Evolutionary conservation across 345 rosid genomes (phyloP), one percentile per base, ranked within the genome.

Genomic region (Carallia brachiata): DNA sequence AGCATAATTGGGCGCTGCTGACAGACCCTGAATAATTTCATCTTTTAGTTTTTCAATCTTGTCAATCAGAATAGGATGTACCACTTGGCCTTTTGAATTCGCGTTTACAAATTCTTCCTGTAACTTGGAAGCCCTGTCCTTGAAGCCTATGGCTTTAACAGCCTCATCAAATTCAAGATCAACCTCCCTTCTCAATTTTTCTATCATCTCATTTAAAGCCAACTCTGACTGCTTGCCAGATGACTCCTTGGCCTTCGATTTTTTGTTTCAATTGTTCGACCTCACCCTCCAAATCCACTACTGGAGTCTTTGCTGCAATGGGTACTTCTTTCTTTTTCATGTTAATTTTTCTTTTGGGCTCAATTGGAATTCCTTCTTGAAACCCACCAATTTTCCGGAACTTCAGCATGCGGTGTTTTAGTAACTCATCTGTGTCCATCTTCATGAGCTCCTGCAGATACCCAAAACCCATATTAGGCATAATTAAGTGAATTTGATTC

Each of bases 331-430:
- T 90, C 85, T 73, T 86, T 81, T 85, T 93, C 97, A 89, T 89
- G 79, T 84, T 89, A 68, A 77, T 6, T 81, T 86, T 91, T 73
- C 74, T 85, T 63, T 62, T 78, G 16, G 93, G 92, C 70, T 88
- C 94, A 58, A 91, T 47, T 3, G 89, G 86, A 36, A 73, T 78
- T 69, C 84, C 89, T 67, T 91, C 97, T 57, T 85, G 81, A 73
- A 88, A 86, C 44, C 85, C 85, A 78, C 97, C 97, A 44, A 94
- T 81, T 81, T 94, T 90, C 62, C 97, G 80, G 82, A 90, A 94
- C 78, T 94, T 91, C 54, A 78, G 88, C 83, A 23, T 84, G 44
- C 97, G 88, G 60, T 91, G 95, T 80, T 86, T 80, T 70, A 91
- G 83, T 66, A 94, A 78, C 52, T 79, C 81, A 27, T 87, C 83